Percentiles rank a stretch among this genome's conserved stretches.
phyloP scores from a whole-genome alignment of 1,139 yeast species.

The Pichia sp. region DNA sequence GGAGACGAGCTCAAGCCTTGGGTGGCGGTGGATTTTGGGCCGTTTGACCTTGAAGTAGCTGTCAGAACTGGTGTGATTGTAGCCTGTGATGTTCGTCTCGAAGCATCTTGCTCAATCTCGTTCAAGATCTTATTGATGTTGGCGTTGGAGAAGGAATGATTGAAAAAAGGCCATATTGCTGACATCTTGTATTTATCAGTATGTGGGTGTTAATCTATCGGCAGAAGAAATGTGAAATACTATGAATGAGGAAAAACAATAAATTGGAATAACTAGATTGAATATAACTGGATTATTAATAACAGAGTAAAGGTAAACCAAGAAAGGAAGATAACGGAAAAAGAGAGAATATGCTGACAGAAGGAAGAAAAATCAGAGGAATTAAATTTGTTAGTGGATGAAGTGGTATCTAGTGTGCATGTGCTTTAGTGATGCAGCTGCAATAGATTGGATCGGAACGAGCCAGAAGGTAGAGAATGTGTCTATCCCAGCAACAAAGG shows the following conservation, averaged over 20 bases:
- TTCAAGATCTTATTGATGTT: constrained; percentile 32
- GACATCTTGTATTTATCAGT: constrained; percentile 23
- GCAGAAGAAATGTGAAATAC: background rate
- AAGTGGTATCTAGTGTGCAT: background rate
- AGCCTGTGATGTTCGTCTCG: constrained; percentile 6
- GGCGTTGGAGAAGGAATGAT: constrained; percentile 33
- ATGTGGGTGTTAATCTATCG: background rate
- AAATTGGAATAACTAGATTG: background rate
- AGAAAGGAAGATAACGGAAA: background rate
- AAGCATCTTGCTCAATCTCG: constrained; percentile 28
- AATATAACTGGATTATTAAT: background rate
- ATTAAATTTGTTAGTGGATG: background rate
- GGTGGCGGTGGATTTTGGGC: background rate
- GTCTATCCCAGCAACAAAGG: background rate
- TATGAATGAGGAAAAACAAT: background rate
- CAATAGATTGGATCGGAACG: background rate
- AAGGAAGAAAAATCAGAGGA: background rate
- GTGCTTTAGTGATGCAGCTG: background rate
- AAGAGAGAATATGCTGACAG: background rate
- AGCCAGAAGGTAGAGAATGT: background rate
- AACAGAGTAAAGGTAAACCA: background rate
- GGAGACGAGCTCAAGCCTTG: background rate
- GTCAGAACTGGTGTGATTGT: background rate
- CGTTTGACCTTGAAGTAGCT: background rate
- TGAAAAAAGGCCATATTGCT: constrained; percentile 36